Conservation (phyloP, 352 stramenopile genomes). For the Pythium pyrilobum region DNA sequence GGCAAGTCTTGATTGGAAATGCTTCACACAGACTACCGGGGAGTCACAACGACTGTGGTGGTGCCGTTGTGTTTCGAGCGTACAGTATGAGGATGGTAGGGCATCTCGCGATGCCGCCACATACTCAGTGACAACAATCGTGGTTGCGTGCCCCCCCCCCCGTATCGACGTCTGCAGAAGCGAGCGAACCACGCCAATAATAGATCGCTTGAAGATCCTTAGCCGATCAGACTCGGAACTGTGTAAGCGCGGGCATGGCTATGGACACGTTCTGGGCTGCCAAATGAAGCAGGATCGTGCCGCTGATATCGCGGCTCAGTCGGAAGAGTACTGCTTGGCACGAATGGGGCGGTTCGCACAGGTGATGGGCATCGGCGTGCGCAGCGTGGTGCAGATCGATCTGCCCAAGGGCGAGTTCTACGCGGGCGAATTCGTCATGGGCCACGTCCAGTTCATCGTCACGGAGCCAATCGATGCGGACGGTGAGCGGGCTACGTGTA, state of each 20-base stretch:
- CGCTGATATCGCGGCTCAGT: background rate
- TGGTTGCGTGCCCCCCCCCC: too few relatives aligned
- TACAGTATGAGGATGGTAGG: too few relatives aligned
- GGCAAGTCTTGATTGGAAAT: too few relatives aligned
- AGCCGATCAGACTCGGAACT: too few relatives aligned
- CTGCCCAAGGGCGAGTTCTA: constrained; percentile 10
- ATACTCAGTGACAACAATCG: background rate
- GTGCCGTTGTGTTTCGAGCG: too few relatives aligned
- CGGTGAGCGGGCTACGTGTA: background rate
- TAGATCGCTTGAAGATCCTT: too few relatives aligned
- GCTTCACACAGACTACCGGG: too few relatives aligned
- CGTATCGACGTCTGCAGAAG: too few relatives aligned
- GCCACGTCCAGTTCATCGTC: constrained; percentile 5
- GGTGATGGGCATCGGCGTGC: constrained; percentile 10
- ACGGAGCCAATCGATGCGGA: constrained; percentile 3
- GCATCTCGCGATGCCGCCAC: too few relatives aligned
- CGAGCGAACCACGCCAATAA: too few relatives aligned
- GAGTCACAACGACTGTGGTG: too few relatives aligned
- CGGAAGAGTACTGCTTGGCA: background rate
- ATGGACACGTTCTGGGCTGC: background rate
- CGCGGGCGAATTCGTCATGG: constrained; percentile 3
- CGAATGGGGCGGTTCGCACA: constrained; percentile 12
- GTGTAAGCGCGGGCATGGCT: background rate
- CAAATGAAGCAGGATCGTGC: too few relatives aligned
- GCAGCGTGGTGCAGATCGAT: background rate